phyloP scores from a whole-genome alignment of 139 green algal genomes.

The Coelastrella sp. region DNA sequence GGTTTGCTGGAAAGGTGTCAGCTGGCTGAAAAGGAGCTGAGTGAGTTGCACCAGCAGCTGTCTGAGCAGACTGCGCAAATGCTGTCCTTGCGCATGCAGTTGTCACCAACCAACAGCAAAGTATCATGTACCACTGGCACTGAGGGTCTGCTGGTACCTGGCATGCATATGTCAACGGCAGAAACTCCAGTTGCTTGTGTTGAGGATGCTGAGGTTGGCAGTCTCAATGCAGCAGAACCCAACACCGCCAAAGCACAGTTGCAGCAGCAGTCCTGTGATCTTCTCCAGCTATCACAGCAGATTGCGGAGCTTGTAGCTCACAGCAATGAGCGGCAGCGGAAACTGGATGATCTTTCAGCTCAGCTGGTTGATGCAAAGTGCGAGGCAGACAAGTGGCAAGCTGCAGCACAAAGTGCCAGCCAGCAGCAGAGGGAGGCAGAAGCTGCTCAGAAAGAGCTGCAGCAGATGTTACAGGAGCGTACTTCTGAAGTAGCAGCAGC shows the following conservation, averaged over 20 bases:
- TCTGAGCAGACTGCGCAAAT: conserved; percentile 3
- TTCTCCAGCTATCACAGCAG: conserved; percentile 1
- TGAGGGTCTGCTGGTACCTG: too few relatives aligned
- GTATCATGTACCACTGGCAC: too few relatives aligned
- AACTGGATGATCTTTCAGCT: conserved; percentile 18
- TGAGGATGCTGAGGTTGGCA: not conserved
- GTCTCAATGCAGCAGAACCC: not conserved
- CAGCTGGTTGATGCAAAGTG: not conserved
- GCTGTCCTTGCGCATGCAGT: not conserved
- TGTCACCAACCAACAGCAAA: not conserved
- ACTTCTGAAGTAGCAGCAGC: not conserved
- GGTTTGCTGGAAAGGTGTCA: conserved; percentile 10
- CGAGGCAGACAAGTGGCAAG: conserved; percentile 4
- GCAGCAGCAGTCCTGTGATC: not conserved
- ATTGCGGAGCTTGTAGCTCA: not conserved
- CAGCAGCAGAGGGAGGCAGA: not conserved
- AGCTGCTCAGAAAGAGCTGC: not conserved
- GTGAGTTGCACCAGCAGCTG: not conserved
- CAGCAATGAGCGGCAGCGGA: conserved; percentile 3
- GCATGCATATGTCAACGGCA: too few relatives aligned
- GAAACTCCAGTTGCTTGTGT: too few relatives aligned
- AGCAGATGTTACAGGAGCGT: conserved; percentile 11
- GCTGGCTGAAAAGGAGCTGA: not conserved
- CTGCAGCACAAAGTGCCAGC: not conserved
- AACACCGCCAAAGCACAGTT: not conserved